Conservation (phyloP, 108 stramenopile species). For the Conticribra weissflogii region DNA sequence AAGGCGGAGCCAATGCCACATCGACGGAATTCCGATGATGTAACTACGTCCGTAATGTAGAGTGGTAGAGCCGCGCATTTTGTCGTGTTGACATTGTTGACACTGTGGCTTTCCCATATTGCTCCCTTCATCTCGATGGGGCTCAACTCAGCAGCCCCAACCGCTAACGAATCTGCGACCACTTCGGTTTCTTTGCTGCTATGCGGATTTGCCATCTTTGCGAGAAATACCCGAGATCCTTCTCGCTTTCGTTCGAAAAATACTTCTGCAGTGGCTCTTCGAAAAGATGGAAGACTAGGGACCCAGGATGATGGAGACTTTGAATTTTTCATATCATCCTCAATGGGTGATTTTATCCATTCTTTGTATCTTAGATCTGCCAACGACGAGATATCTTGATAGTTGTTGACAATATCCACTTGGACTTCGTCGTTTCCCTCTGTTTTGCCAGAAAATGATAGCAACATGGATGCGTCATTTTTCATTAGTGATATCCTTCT, state of each 20-base stretch:
- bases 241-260: slow-evolving; percentile 36
- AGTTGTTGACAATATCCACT: slow-evolving; percentile 14
- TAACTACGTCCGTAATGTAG: slow-evolving; percentile 73
- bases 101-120: background rate
- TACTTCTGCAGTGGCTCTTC: slow-evolving; percentile 61
- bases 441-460: too few relatives aligned
- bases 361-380: slow-evolving; percentile 65
- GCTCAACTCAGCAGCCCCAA: slow-evolving; percentile 70
- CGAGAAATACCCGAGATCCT: slow-evolving; percentile 55
- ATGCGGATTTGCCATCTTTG: slow-evolving; percentile 2
- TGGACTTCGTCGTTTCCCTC: too few relatives aligned
- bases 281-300: slow-evolving; percentile 45
- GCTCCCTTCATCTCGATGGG: slow-evolving; percentile 54
- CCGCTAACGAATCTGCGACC: slow-evolving; percentile 12
- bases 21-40: slow-evolving; percentile 46
- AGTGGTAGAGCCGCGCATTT: slow-evolving; percentile 7
- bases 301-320: background rate
- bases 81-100: background rate
- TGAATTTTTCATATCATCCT: background rate
- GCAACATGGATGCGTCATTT: too few relatives aligned
- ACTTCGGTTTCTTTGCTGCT: background rate
- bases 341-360: slow-evolving; percentile 42
- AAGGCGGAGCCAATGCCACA: slow-evolving; percentile 57
- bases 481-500: too few relatives aligned
- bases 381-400: slow-evolving; percentile 47